Base-by-base conservation (phyloP, 2,329 filamentous ascomycete genomes). In the Teratosphaeria viscida region DNA sequence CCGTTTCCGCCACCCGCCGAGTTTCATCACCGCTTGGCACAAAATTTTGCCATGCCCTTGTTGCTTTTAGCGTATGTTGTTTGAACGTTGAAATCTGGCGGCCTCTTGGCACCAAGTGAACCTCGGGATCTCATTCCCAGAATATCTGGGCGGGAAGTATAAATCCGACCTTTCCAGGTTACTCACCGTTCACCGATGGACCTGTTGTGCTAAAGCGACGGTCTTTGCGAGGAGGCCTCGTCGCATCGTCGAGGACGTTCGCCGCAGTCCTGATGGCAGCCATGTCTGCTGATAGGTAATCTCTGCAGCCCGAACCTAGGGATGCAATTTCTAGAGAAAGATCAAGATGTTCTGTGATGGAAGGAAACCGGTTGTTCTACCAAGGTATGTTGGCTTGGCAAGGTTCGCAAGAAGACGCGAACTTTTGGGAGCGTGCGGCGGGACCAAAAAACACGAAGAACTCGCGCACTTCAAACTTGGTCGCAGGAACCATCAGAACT, bases 261-360 rank as follows among this genome's bases (percentile, higher is more conserved):
- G 32, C 34, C 10, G 27, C 58, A 26, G 37, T 39, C n/a, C n/a
- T 23, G 7, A 57, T 47, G 5, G 59, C 34, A 14, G 59, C 55
- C 59, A 57, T 59, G n/a, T 19, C 55, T 34, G 56, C 56, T 16
- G 55, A 49, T 49, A 49, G 55, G 29, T 49, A 49, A 5, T 14
- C 16, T 43, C 43, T 49, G 8, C 43, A 1, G 19, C 19, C n/a
- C 23, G 16, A 7, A 10, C 16, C 37, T 49, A 19, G 14, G 23
- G 34, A 32, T 55, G 29, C 11, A 5, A 32, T 32, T 32, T 32
- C 29, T 32, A 7, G 29, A 16, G n/a, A n/a, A 26, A 19, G 23
- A 39, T 56, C 3, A 39, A 35, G 34, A 47, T 23, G 55, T 11
- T 29, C 49, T 53, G 49, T 11, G 49, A 23, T 54, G 32, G 52